Evolutionary conservation across 345 rosid genomes (phyloP).

Genomic region (Pistacia vera): DNA sequence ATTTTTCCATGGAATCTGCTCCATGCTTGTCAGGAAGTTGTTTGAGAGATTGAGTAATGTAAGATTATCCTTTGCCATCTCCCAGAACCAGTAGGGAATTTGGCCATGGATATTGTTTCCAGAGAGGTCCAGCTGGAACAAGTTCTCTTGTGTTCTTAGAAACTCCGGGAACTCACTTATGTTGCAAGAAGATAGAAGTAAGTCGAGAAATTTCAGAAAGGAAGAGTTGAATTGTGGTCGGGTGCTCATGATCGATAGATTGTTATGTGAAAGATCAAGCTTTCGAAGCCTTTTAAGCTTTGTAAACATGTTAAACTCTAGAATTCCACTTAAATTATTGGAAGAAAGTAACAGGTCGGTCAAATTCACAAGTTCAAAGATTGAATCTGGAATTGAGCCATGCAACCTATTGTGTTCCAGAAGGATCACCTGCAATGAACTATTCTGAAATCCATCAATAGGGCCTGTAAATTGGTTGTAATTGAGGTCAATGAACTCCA

Average conservation of each 20-base stretch:
- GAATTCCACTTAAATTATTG: constrained; percentile 24
- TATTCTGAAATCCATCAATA: constrained; percentile 13
- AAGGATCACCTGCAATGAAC: not conserved
- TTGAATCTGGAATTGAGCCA: constrained; percentile 21
- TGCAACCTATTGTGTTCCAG: constrained; percentile 13
- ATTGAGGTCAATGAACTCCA: no score
- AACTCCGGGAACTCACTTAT: constrained; percentile 5
- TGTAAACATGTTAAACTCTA: constrained; percentile 21
- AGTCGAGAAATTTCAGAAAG: not conserved
- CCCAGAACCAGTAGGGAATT: no score
- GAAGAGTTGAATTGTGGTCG: not conserved
- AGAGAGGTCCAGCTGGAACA: not conserved
- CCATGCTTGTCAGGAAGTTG: not conserved
- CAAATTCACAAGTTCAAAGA: not conserved
- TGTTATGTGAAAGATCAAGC: constrained; percentile 17
- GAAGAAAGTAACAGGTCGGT: not conserved
- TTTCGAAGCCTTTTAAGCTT: constrained; percentile 14
- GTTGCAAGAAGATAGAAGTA: no score
- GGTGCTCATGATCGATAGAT: not conserved
- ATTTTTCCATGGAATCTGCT: not conserved
- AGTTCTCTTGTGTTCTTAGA: not conserved
- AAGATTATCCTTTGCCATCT: no score
- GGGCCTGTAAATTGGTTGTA: not conserved
- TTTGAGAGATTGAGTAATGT: no score
- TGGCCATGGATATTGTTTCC: no score